Base-by-base conservation (phyloP, 1,284 basidiomycete genomes). In the Peniophora sp. region DNA sequence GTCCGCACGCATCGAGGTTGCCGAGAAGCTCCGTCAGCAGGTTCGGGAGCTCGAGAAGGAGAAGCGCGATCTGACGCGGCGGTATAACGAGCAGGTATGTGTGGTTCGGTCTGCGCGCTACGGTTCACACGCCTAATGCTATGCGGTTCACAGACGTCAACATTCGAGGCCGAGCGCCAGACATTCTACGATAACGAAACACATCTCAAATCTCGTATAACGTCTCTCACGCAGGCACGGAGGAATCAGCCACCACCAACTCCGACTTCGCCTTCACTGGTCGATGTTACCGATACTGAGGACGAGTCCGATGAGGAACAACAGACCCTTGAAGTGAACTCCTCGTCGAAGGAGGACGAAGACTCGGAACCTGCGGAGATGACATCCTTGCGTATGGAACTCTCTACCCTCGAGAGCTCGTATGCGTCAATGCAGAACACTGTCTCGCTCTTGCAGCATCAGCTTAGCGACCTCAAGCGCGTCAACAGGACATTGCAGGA, bases 121-220 rank as follows among this genome's bases (percentile, higher is more conserved):
- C 20, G 16, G 11, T 54, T 17, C 19, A 8, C 38, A 20, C 24
- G 16, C 39, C 14, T 12, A 32, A 32, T 32, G 27, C 27, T 32
- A 32, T 32, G 27, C 27, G 27, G 27, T 32, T 32, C 27, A 34
- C 58, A 91, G 86, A 86, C 82, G 22, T 68, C 78, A 20, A 86
- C 85, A 5, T 91, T 90, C 61, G 88, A 91, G 63, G 85, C 88
- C 11, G 88, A 91, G 65, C 81, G 88, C 44, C 89, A 91, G 64
- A 79, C 89, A 14, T 87, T 89, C 63, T 91, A 90, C 60, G 89
- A 91, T 67, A 90, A 88, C 61, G 89, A 91, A 58, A 85, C 90
- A 62, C 88, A 91, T 66, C 79, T 91, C 51, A 91, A 89, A 66
- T 91, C 88, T 44, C 85, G 88, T 52, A 91, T 91, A 48, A 85